Percentiles rank a stretch among this genome's conserved stretches.
These are phyloP conservation scores for Thuidium tamariscinum DNA, from an alignment of 225 moss, liverwort and hornwort species.

Conservation along the genomic window DNA sequence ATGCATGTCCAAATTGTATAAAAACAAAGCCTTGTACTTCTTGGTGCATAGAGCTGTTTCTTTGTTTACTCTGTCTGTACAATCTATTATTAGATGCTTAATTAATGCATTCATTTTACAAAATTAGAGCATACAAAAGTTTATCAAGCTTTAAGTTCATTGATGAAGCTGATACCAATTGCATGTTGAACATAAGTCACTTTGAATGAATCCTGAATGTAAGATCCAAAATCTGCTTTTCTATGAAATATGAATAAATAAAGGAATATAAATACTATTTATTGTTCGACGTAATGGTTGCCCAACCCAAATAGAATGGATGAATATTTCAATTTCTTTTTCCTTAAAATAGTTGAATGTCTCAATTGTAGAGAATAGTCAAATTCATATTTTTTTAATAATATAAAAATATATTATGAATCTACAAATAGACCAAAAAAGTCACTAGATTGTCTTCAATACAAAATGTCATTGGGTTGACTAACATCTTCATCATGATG, in stretches of 20 bases:
- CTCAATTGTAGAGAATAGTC: not conserved
- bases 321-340: not conserved
- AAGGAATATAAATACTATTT: too few species aligned
- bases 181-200: not conserved
- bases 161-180: not conserved
- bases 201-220: too few species aligned
- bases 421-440: too few species aligned
- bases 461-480: too few species aligned
- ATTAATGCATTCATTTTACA: not conserved
- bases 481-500: not conserved
- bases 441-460: too few species aligned
- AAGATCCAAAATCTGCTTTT: not conserved
- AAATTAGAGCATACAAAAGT: not conserved
- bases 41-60: too few species aligned
- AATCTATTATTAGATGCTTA: accelerated
- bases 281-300: not conserved
- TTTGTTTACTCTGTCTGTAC: too few species aligned
- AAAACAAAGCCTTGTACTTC: too few species aligned
- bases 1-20: too few species aligned
- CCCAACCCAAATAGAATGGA: not conserved
- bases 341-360: too few species aligned
- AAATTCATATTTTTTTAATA: not conserved
- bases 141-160: not conserved
- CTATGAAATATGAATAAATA: too few species aligned
- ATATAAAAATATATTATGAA: too few species aligned